Conservation (phyloP, 1,139 yeast species). For the Taphrina betulina region DNA sequence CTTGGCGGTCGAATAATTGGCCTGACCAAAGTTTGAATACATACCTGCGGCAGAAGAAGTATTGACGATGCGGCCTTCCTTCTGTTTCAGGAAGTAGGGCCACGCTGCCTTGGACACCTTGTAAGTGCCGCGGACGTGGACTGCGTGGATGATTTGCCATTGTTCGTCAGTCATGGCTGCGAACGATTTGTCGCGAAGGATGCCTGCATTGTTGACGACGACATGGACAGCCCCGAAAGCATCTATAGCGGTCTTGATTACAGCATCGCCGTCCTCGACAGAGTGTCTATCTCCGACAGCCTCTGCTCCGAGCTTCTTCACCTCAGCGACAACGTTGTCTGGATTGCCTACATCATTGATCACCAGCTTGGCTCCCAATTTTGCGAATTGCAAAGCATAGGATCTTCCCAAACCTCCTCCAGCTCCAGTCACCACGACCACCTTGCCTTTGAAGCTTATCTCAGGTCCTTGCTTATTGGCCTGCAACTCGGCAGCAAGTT, state of each 20-base stretch:
- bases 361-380: constrained; percentile 91
- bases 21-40: constrained; percentile 96
- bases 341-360: constrained; percentile 84
- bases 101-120: constrained; percentile 86
- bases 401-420: constrained; percentile 94
- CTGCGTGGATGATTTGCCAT: constrained; percentile 79
- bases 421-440: constrained; percentile 91
- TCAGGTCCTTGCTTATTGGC: constrained; percentile 56
- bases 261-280: constrained; percentile 70
- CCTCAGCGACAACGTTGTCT: constrained; percentile 69
- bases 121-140: constrained; percentile 80
- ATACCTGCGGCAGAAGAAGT: constrained; percentile 95
- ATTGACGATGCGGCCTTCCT: constrained; percentile 78
- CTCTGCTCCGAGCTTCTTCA: constrained; percentile 68
- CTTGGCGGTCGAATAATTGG: constrained; percentile 92
- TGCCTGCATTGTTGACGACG: constrained; percentile 90
- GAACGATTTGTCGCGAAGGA: constrained; percentile 86
- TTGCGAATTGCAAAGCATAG: constrained; percentile 81
- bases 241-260: constrained; percentile 74
- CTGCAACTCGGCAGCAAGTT: constrained; percentile 44
- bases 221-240: constrained; percentile 83
- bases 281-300: constrained; percentile 83
- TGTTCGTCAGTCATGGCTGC: constrained; percentile 77
- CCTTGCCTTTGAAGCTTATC: constrained; percentile 72
- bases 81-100: constrained; percentile 80